These are phyloP conservation scores for Xylaria multiplex DNA, from an alignment of 2,329 filamentous ascomycete species.

Conservation along the genomic window DNA sequence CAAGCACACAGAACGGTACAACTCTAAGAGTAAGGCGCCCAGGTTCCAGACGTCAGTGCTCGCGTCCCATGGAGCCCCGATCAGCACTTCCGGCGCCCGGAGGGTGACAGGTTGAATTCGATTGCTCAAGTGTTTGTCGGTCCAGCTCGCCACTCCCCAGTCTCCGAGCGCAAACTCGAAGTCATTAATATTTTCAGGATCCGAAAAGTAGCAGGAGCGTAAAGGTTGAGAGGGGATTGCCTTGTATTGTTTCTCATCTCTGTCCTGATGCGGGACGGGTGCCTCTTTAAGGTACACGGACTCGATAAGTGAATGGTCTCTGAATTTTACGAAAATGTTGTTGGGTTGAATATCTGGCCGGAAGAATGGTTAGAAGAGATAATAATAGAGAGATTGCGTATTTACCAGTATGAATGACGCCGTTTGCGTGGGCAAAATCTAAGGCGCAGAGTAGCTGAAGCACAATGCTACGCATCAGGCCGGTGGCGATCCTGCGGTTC, in stretches of 20 bases:
- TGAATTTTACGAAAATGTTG: conserved; percentile 42
- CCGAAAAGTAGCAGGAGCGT: conserved; percentile 4
- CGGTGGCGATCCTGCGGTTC: conserved; percentile 37
- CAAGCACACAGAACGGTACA: conserved; percentile 34
- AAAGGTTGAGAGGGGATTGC: conserved; percentile 7
- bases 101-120: conserved; percentile 43
- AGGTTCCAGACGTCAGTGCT: conserved; percentile 43
- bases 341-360: conserved; percentile 40
- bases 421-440: conserved; percentile 42
- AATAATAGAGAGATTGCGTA: too few species aligned
- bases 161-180: conserved; percentile 42
- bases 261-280: conserved; percentile 22
- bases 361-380: neutral
- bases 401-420: conserved; percentile 21
- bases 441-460: conserved; percentile 42
- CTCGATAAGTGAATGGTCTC: conserved; percentile 38
- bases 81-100: conserved; percentile 43
- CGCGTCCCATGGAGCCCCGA: conserved; percentile 40
- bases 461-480: conserved; percentile 40
- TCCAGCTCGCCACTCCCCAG: conserved; percentile 41
- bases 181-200: conserved; percentile 1
- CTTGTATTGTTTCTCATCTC: neutral
- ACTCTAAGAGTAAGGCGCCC: conserved; percentile 38
- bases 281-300: conserved; percentile 28
- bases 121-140: conserved; percentile 34